Base-by-base conservation (phyloP, 208 protist genomes). In the Acanthamoeba triangularis region DNA sequence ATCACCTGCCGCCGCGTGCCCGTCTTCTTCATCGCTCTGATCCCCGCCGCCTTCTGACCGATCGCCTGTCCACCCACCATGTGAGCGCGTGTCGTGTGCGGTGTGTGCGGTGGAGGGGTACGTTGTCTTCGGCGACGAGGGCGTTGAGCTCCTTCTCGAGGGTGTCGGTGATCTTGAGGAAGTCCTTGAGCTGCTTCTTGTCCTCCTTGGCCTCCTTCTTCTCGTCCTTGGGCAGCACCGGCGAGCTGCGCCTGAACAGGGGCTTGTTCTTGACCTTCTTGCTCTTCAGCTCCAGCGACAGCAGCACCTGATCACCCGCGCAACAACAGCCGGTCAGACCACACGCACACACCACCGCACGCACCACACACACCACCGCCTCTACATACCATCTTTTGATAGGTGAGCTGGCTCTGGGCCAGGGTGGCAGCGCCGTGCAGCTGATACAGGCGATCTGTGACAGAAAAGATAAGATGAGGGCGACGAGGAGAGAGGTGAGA, bases 211-310 rank as follows among this genome's bases (percentile, higher is more conserved):
- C 16, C 23, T 85, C 76, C 76, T 85, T 85, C 76, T 85, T 85
- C 76, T 85, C 76, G 47, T 85, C 76, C 47, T 85, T 85, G 76
- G 61, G 61, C 61, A 67, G 28, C 25, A 67, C 76, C 14, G 76
- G 28, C 25, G 20, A 59, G 76, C 11, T 5, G 10, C 76, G 76
- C 23, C 47, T 18, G 47, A 85, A 56, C 44, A 85, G 44, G 25
- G 76, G 76, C 44, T 91, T 91, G 56, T 91, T 91, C 84, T 91
- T 91, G 54, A 14, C 33, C 84, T 91, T 91, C 56, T 91, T 91
- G 16, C 18, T 28, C 84, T 91, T 63, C 30, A 85, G 28, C 37
- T 49, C 76, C 8, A 85, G 76, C 47, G 76, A 25, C 25, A 7
- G 18, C 20, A 85, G 76, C 44, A 85, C 76, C 72, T 82, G 37